Percentiles rank a stretch among this genome's conserved stretches.
These are phyloP conservation scores for Aspergillus carlsbadensis DNA, from an alignment of 495 filamentous ascomycete genomes.

Conservation along the genomic window DNA sequence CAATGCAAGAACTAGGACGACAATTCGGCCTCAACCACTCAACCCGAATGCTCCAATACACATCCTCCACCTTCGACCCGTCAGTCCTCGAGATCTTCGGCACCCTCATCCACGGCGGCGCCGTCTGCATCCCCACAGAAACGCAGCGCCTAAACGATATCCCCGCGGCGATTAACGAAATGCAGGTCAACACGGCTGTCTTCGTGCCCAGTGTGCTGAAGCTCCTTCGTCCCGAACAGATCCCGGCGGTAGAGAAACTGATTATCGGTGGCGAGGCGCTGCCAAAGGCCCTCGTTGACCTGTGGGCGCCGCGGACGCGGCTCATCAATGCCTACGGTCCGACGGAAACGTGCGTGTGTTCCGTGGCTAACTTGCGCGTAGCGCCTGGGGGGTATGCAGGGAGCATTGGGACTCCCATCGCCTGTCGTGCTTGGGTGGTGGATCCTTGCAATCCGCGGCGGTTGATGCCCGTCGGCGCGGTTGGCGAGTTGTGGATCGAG, in stretches of 20 bases:
- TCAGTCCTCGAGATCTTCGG: conserved; percentile 55
- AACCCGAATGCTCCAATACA: conserved; percentile 54
- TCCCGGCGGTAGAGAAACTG: conserved; percentile 23
- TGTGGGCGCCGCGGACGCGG: conserved; percentile 15
- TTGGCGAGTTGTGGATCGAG: conserved; percentile 47
- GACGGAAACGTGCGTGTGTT: conserved; percentile 10
- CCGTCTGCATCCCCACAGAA: conserved; percentile 39
- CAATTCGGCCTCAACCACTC: neutral
- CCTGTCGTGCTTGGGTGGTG: neutral
- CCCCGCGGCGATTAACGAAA: conserved; percentile 16
- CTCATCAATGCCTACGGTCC: conserved; percentile 14
- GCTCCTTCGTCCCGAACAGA: conserved; percentile 18
- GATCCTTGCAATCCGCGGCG: neutral
- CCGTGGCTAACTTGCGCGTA: neutral
- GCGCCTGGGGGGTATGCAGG: neutral
- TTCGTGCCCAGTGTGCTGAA: conserved; percentile 27
- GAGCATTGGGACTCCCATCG: neutral
- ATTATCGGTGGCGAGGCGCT: conserved; percentile 22
- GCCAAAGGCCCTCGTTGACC: conserved; percentile 8
- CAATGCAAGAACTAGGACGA: neutral
- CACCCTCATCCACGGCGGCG: conserved; percentile 41
- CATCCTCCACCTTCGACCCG: conserved; percentile 60
- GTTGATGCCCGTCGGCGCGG: conserved; percentile 37
- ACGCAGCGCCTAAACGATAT: conserved; percentile 27
- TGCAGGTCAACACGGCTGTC: conserved; percentile 23